Evolutionary conservation across 2,329 filamentous ascomycete genomes (phyloP).

Genomic region (Verticillium zaregamsianum): DNA sequence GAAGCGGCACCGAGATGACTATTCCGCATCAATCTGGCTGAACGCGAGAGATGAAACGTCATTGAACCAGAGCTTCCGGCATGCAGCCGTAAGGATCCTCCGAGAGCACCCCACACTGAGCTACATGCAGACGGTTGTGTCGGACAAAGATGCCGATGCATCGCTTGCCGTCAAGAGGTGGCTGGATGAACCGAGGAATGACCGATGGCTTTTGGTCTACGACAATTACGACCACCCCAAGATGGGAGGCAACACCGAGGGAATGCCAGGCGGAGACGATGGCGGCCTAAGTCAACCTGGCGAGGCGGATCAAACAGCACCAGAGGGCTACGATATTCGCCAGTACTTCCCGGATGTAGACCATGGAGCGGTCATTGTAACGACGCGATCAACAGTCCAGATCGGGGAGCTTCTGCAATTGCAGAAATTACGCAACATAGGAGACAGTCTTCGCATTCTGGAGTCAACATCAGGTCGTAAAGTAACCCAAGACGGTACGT

Average conservation of each 20-base stretch:
- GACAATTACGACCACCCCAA: constrained; percentile 37
- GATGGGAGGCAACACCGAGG: background rate
- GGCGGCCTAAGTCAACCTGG: background rate
- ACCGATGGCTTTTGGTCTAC: constrained; percentile 32
- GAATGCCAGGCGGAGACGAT: background rate
- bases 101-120: background rate
- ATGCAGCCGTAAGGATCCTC: background rate
- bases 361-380: constrained; percentile 38
- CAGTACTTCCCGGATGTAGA: constrained; percentile 23
- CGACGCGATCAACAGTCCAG: constrained; percentile 28
- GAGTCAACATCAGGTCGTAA: background rate
- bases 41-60: background rate
- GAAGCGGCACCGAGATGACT: constrained; percentile 25
- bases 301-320: constrained; percentile 3
- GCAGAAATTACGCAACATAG: background rate
- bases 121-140: background rate
- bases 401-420: constrained; percentile 18
- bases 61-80: background rate
- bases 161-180: constrained; percentile 29
- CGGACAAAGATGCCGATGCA: constrained; percentile 6
- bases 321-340: constrained; percentile 22
- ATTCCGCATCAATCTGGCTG: constrained; percentile 33
- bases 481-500: background rate
- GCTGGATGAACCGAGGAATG: constrained; percentile 29
- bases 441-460: background rate